Percentiles rank a stretch among this genome's conserved stretches.
These are phyloP conservation scores for Curvularia hawaiiensis DNA, from an alignment of 2,329 filamentous ascomycete species.

Conservation along the genomic window DNA sequence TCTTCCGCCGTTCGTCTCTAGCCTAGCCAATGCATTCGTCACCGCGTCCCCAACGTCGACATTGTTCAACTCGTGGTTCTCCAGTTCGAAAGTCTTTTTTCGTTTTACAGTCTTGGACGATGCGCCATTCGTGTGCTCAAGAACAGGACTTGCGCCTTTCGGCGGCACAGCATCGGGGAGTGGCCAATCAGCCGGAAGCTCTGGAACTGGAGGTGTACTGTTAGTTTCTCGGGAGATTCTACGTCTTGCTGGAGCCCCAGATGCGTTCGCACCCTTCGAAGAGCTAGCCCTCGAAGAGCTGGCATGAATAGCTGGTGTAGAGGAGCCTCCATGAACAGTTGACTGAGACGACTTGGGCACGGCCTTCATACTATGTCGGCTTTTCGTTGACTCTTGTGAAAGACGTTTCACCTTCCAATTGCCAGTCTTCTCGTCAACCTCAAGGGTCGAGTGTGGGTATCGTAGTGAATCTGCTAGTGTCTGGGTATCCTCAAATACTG, in stretches of 20 bases:
- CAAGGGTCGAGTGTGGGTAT: conserved; percentile 40
- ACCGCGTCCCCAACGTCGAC: conserved; percentile 26
- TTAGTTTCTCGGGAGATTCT: conserved; percentile 22
- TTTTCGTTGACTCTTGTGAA: conserved; percentile 25
- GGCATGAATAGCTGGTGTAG: conserved; percentile 2
- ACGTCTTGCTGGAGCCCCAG: conserved; percentile 20
- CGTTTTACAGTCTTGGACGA: conserved; percentile 16
- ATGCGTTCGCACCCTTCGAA: conserved; percentile 16
- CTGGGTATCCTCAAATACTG: conserved; percentile 39
- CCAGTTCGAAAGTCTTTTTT: conserved; percentile 21
- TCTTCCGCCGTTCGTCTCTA: conserved; percentile 27
- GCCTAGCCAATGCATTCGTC: conserved; percentile 24
- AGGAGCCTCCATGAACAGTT: conserved; percentile 16
- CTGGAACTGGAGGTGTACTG: conserved; percentile 34
- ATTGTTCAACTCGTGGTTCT: conserved; percentile 25
- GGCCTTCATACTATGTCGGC: conserved; percentile 14
- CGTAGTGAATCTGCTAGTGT: conserved; percentile 43
- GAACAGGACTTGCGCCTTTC: conserved; percentile 15
- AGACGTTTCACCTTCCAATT: conserved; percentile 41
- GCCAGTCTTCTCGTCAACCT: conserved; percentile 39
- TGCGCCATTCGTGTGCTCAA: conserved; percentile 20
- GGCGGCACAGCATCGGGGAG: conserved; percentile 27
- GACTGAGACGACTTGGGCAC: conserved; percentile 22
- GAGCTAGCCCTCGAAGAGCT: conserved; percentile 5
- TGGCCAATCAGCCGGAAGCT: conserved; percentile 33